Base-by-base conservation (phyloP, 129 eudicot genomes). In the Glebionis coronaria region DNA sequence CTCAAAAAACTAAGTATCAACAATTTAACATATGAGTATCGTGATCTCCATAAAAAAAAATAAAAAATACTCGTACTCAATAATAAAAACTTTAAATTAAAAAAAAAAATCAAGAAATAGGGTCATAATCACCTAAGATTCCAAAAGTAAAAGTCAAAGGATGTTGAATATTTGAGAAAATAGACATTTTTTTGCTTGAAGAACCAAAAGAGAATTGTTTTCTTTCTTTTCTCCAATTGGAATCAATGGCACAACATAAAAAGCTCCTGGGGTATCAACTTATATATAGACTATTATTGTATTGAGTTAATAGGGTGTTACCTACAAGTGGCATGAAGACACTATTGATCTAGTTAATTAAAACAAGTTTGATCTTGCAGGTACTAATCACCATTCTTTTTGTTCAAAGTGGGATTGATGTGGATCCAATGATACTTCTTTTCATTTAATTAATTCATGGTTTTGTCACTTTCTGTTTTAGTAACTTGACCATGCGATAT, bases 131-230 rank as follows among this genome's bases (percentile, higher is more conserved):
- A 61, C 66, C 47, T 61, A 61, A 40, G 40, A 61, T 61, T 3
- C 66, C 50, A 38, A 61, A 61, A 61, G 66, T 3, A 61, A 38
- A 61, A 38, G 66, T 61, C 47, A 61, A 61, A 16, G 66, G 66
- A 38, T 61, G 49, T 29, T 61, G 66, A 61, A 31, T 61, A 61
- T 40, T 38, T 14, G 66, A 61, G 66, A 35, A 61, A 61, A 61
- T 38, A 38, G 66, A 14, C 66, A 61, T 61, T 61, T 61, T 61
- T 29, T 58, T 61, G 38, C 20, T 7, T n/a, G 46, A 60, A 31
- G 20, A 29, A 60, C 19, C 6, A 57, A 25, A 57, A 57, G 42
- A 58, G 11, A 58, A 13, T 25, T 27, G 19, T 19, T 8, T 40
- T 56, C 12, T 4, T 51, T 12, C 9, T 27, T n/a, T 57, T 20